Evolutionary conservation across 805 yeast genomes (phyloP).

Genomic region (Saturnispora diversa): DNA sequence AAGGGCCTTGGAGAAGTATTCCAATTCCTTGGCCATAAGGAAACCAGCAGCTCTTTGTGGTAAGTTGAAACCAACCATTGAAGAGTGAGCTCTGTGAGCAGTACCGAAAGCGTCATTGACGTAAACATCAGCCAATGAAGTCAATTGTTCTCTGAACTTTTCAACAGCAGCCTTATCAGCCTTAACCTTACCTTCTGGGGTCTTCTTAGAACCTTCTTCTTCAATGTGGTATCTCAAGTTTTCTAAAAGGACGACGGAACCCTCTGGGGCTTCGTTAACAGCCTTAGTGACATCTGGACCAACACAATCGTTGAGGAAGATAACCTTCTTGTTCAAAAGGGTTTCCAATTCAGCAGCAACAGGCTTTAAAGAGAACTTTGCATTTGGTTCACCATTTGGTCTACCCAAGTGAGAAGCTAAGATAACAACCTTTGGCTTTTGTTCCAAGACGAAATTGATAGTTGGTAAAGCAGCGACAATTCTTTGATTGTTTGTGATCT

Average conservation of each 20-base stretch:
- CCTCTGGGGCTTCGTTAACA: constrained; percentile 63
- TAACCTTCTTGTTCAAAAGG: constrained; percentile 65
- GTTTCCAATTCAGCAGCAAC: constrained; percentile 83
- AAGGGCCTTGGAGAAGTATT: constrained; percentile 95
- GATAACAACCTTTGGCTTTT: constrained; percentile 83
- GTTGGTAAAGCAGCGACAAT: constrained; percentile 99
- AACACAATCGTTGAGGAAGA: constrained; percentile 84
- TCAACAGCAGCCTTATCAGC: constrained; percentile 79
- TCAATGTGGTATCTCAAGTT: constrained; percentile 98
- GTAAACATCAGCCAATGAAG: constrained; percentile 93
- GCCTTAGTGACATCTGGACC: constrained; percentile 83
- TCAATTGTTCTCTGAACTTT: constrained; percentile 82
- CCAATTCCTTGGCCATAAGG: constrained; percentile 95
- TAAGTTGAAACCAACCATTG: constrained; percentile 95
- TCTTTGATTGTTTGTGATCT: constrained; percentile 98
- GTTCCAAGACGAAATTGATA: constrained; percentile 86
- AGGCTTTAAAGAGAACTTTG: constrained; percentile 87
- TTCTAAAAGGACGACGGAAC: constrained; percentile 85
- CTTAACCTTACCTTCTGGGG: constrained; percentile 85
- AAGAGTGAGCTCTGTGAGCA: constrained; percentile 99
- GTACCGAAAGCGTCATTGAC: constrained; percentile 98
- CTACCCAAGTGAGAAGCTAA: constrained; percentile 98
- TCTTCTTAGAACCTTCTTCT: constrained; percentile 87
- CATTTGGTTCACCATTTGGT: constrained; percentile 89
- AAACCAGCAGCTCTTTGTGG: constrained; percentile 98